A percentile compares a stretch with the other conserved stretches of the same genome.
phyloP scores from a whole-genome alignment of 2,329 filamentous ascomycete genomes.

The Graphilbum sp. region DNA sequence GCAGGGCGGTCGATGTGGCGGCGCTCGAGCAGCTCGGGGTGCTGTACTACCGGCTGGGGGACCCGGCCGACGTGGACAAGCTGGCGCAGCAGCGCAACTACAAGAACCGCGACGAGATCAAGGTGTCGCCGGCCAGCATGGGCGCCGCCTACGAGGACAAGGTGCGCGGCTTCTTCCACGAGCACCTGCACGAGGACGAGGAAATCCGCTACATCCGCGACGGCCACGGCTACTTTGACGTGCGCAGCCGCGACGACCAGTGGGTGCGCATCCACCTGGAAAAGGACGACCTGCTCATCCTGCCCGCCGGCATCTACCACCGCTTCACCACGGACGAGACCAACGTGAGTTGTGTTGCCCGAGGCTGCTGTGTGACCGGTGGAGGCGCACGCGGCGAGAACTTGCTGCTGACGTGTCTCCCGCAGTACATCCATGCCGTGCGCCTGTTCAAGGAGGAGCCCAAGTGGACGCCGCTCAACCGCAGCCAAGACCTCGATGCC shows the following conservation, averaged over 20 bases:
- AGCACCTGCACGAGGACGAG: conserved; percentile 96
- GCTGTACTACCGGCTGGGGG: conserved; percentile 53
- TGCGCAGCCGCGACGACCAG: conserved; percentile 62
- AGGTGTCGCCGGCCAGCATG: conserved; percentile 72
- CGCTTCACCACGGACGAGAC: conserved; percentile 86
- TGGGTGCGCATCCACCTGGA: conserved; percentile 80
- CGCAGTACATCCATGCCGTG: conserved; percentile 95
- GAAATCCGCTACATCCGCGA: conserved; percentile 91
- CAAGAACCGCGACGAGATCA: conserved; percentile 89
- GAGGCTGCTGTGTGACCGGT: too few relatives aligned
- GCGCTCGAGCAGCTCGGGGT: conserved; percentile 66
- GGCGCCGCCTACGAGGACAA: conserved; percentile 82
- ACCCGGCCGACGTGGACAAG: conserved; percentile 50
- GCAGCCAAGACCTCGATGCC: conserved; percentile 56
- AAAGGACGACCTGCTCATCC: conserved; percentile 79
- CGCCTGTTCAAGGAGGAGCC: conserved; percentile 95
- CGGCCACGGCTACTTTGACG: conserved; percentile 85
- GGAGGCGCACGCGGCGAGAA: too few relatives aligned
- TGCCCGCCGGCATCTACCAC: conserved; percentile 93
- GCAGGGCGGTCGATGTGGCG: conserved; percentile 44
- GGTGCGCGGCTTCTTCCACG: conserved; percentile 82
- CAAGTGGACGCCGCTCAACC: conserved; percentile 92
- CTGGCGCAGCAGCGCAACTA: conserved; percentile 66
- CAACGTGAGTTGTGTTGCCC: conserved; percentile 74
- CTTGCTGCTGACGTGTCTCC: too few relatives aligned